phyloP scores from a whole-genome alignment of 2,329 filamentous ascomycete species.

The Geoglossum cookeanum region DNA sequence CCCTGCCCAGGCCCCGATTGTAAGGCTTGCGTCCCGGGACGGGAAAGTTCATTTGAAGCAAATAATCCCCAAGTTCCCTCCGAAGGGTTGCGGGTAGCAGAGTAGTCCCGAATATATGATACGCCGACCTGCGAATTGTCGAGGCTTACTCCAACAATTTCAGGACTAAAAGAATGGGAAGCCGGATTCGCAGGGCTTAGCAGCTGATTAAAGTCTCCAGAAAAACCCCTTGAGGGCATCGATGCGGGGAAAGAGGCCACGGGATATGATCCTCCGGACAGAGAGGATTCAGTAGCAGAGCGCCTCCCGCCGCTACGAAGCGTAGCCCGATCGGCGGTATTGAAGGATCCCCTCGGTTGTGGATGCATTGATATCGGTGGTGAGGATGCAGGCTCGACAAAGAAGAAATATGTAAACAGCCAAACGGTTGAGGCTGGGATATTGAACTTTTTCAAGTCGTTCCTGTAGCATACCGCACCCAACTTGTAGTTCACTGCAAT shows the following conservation, averaged over 20 bases:
- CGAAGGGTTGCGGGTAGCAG: background rate
- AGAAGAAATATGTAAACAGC: background rate
- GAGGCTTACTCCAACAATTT: background rate
- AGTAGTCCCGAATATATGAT: constrained; percentile 2
- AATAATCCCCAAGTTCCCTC: background rate
- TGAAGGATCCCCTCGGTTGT: background rate
- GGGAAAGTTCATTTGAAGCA: background rate
- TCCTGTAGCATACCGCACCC: background rate
- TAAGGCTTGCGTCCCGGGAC: background rate
- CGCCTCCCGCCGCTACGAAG: background rate
- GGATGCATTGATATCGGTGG: background rate
- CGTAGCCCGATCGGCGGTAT: background rate
- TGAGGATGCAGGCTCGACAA: background rate
- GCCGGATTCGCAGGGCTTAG: background rate
- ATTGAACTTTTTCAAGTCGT: background rate
- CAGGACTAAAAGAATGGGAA: background rate
- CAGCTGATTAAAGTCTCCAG: background rate
- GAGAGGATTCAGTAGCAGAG: background rate
- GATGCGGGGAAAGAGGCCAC: background rate
- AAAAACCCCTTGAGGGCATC: background rate
- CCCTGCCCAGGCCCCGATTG: background rate
- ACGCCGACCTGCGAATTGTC: background rate
- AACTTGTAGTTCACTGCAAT: background rate
- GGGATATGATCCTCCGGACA: background rate
- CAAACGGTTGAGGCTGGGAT: background rate